Evolutionary conservation across 768 basidiomycete genomes (phyloP).

Genomic region (Mycena belliarum): DNA sequence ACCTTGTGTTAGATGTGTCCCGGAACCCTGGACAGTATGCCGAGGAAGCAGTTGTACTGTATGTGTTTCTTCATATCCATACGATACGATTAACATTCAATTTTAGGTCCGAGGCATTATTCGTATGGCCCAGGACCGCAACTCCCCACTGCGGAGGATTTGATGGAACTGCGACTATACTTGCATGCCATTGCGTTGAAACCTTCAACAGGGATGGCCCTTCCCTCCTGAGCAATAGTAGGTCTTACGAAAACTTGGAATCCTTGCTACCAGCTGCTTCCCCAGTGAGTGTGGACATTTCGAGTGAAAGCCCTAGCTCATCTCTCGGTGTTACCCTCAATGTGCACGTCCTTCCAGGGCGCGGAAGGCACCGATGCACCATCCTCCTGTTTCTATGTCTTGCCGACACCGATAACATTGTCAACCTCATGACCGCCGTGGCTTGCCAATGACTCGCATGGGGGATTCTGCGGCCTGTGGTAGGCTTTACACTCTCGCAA

Average conservation of each 20-base stretch:
- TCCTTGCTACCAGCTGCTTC: not conserved
- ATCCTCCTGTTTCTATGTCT: conserved; percentile 1
- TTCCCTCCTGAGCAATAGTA: too few species aligned
- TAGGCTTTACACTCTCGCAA: not conserved
- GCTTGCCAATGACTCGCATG: not conserved
- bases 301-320: not conserved
- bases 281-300: not conserved
- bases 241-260: not conserved
- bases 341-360: conserved; percentile 1
- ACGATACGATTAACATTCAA: too few species aligned
- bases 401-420: conserved; percentile 2
- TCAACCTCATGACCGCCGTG: conserved; percentile 5
- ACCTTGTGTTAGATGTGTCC: too few species aligned
- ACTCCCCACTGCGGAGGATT: too few species aligned
- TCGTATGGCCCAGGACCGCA: too few species aligned
- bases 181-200: not conserved
- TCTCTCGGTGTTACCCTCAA: not conserved
- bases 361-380: not conserved
- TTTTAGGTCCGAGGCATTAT: too few species aligned
- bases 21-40: too few species aligned
- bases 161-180: not conserved
- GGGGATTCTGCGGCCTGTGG: not conserved
- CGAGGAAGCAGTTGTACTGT: too few species aligned
- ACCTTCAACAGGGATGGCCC: too few species aligned
- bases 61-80: too few species aligned